Conservation (phyloP, 768 basidiomycete genomes). For the Ramaria sp. region DNA sequence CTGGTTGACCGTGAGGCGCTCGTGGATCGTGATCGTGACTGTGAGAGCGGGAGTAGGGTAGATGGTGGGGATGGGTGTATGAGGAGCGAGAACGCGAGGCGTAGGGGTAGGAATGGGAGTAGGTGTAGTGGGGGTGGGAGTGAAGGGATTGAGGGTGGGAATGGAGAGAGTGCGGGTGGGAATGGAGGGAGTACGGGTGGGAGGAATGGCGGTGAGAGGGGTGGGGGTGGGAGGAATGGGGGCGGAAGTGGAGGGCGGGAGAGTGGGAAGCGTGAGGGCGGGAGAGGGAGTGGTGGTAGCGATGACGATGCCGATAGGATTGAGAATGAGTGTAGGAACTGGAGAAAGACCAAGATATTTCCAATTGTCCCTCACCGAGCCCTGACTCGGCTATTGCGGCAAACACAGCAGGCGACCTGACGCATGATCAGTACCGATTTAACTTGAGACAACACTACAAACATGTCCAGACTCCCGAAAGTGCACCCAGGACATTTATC, state of each 20-base stretch:
- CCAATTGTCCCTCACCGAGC: not conserved
- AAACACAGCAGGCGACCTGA: conserved; percentile 5
- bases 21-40: not conserved
- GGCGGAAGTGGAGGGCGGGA: not conserved
- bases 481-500: not conserved
- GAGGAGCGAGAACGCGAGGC: not conserved
- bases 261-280: not conserved
- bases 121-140: not conserved
- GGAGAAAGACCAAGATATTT: not conserved
- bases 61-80: not conserved
- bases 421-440: not conserved
- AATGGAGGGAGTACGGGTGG: not conserved
- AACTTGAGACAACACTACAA: not conserved
- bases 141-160: not conserved
- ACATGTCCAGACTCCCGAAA: conserved; percentile 6
- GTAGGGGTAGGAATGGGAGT: not conserved
- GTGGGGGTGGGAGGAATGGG: not conserved
- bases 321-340: not conserved
- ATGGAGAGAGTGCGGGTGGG: not conserved
- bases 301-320: not conserved
- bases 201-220: not conserved
- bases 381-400: not conserved
- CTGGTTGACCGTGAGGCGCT: not conserved
- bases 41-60: not conserved
- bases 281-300: not conserved